These are phyloP conservation scores for Hanseniaspora lachancei DNA, from an alignment of 805 yeast genomes.

Conservation along the genomic window DNA sequence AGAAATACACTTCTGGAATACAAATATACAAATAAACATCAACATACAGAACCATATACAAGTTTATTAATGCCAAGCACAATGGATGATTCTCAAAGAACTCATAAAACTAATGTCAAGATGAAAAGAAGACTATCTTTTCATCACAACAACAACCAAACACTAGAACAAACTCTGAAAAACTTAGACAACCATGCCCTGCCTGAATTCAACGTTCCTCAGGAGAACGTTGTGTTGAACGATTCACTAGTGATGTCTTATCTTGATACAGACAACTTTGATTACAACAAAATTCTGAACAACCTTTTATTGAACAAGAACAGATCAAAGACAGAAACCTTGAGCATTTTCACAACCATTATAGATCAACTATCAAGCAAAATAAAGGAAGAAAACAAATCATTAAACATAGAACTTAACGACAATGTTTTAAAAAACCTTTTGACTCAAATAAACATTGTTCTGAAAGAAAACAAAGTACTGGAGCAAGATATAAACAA, in stretches of 20 bases:
- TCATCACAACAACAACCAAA: constrained; percentile 8
- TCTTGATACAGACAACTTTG: not conserved
- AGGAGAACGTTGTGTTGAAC: not conserved
- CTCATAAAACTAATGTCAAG: constrained; percentile 11
- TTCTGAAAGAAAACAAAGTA: not conserved
- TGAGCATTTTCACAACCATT: constrained; percentile 9
- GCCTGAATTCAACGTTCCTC: not conserved
- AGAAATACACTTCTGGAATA: no score
- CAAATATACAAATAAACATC: not conserved
- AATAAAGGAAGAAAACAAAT: constrained; percentile 3
- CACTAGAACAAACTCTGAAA: constrained; percentile 3
- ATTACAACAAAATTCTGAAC: not conserved
- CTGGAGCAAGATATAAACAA: not conserved
- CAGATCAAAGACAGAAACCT: constrained; percentile 12
- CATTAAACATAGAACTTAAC: not conserved
- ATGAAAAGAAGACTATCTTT: constrained; percentile 13
- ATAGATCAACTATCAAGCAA: not conserved
- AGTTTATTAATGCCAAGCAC: not conserved
- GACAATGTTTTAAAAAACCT: not conserved
- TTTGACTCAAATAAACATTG: not conserved
- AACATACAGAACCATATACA: not conserved
- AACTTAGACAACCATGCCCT: not conserved
- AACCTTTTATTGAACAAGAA: constrained; percentile 1
- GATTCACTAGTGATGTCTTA: constrained; percentile 3
- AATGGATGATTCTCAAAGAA: constrained; percentile 7